Conservation (phyloP, 2,329 filamentous ascomycete species). For the Botrytis galanthina region DNA sequence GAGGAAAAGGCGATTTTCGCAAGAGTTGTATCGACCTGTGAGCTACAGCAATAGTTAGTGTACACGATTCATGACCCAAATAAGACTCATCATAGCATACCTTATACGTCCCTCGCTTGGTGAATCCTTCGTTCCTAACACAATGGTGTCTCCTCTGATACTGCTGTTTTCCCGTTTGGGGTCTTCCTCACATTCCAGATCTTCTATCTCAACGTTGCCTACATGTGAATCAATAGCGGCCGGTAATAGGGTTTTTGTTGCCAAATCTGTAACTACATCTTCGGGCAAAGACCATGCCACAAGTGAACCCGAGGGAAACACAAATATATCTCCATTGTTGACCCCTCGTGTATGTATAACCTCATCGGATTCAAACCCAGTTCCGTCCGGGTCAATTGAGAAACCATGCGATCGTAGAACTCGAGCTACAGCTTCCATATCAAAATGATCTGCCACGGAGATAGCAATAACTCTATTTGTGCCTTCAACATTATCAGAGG, state of each 20-base stretch:
- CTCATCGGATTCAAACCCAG: constrained; percentile 59
- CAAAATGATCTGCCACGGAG: constrained; percentile 62
- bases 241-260: constrained; percentile 68
- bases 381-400: constrained; percentile 59
- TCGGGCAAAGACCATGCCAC: constrained; percentile 88
- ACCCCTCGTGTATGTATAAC: constrained; percentile 61
- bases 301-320: constrained; percentile 91
- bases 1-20: constrained; percentile 97
- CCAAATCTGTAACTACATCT: constrained; percentile 66
- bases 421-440: constrained; percentile 59
- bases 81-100: constrained; percentile 21
- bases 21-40: constrained; percentile 59
- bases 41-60: constrained; percentile 24
- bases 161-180: constrained; percentile 67
- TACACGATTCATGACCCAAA: not conserved
- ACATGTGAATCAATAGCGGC: constrained; percentile 75
- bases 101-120: constrained; percentile 42
- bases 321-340: constrained; percentile 81
- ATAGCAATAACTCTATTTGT: constrained; percentile 52
- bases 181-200: constrained; percentile 84
- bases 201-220: constrained; percentile 75
- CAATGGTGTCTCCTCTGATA: constrained; percentile 84
- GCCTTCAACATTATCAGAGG: constrained; percentile 40
- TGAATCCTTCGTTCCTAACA: constrained; percentile 72
- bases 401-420: constrained; percentile 60